Evolutionary conservation across 2,329 filamentous ascomycete genomes (phyloP).

Genomic region (Trichoderma afroharzianum): DNA sequence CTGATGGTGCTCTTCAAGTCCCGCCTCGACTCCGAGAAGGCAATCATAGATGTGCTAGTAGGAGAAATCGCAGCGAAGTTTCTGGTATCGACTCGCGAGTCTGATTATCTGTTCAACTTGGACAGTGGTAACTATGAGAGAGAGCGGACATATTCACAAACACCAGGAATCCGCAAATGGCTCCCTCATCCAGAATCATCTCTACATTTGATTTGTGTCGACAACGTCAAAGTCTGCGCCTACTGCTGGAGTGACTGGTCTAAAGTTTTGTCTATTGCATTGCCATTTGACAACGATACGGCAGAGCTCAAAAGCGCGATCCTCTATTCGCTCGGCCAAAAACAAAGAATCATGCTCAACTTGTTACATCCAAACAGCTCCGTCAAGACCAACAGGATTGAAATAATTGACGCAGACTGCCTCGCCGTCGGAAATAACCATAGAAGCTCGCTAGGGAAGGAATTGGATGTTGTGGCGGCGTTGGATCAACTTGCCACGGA

Average conservation of each 20-base stretch:
- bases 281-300: slow-evolving; percentile 12
- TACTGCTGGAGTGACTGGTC: slow-evolving; percentile 31
- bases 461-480: neutral
- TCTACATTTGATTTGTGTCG: slow-evolving; percentile 29
- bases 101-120: slow-evolving; percentile 30
- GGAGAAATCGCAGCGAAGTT: slow-evolving; percentile 23
- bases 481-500: too few species aligned
- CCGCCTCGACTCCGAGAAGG: slow-evolving; percentile 22
- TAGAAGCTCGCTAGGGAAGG: neutral
- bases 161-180: slow-evolving; percentile 14
- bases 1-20: slow-evolving; percentile 21
- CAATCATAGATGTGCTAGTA: slow-evolving; percentile 28
- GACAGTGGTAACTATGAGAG: slow-evolving; percentile 23
- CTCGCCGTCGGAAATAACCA: neutral
- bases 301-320: slow-evolving; percentile 25
- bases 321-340: slow-evolving; percentile 20
- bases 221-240: slow-evolving; percentile 23
- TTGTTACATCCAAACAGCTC: neutral
- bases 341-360: slow-evolving; percentile 20
- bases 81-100: slow-evolving; percentile 30
- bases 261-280: slow-evolving; percentile 20
- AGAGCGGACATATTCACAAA: slow-evolving; percentile 20
- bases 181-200: slow-evolving; percentile 22
- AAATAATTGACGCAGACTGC: neutral
- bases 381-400: neutral